These are phyloP conservation scores for Alternaria metachromatica DNA, from an alignment of 2,329 filamentous ascomycete genomes.

Conservation along the genomic window DNA sequence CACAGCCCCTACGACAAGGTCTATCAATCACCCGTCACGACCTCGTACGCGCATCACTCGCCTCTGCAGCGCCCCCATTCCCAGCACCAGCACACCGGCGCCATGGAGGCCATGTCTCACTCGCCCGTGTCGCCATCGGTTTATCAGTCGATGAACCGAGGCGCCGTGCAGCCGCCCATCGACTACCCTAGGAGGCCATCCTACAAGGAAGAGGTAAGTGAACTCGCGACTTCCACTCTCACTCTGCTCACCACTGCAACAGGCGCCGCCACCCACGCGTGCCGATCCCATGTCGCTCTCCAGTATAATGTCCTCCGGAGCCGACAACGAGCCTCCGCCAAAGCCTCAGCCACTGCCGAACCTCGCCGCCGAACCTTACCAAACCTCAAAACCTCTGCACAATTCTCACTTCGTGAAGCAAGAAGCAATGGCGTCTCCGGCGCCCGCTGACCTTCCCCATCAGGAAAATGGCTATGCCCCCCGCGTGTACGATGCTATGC, in stretches of 20 bases:
- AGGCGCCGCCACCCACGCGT: conserved; percentile 73
- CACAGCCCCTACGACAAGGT: conserved; percentile 47
- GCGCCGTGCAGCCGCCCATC: conserved; percentile 44
- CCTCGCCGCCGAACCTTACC: conserved; percentile 28
- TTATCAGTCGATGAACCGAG: conserved; percentile 42
- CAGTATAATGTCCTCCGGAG: conserved; percentile 87
- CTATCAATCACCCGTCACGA: conserved; percentile 47
- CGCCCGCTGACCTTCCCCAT: conserved; percentile 31
- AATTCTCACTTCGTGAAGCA: conserved; percentile 44
- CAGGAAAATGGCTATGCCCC: conserved; percentile 25
- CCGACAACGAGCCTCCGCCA: conserved; percentile 71
- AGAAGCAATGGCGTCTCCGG: conserved; percentile 40
- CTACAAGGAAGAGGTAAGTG: conserved; percentile 46
- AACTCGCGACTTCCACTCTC: not conserved
- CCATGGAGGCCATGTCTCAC: conserved; percentile 47
- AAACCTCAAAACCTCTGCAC: conserved; percentile 27
- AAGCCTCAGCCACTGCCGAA: conserved; percentile 53
- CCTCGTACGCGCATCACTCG: conserved; percentile 43
- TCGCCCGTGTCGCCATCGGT: conserved; percentile 48
- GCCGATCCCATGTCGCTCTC: conserved; percentile 95
- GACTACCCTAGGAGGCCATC: conserved; percentile 41
- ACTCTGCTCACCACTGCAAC: conserved; percentile 26
- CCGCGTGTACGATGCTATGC: conserved; percentile 33
- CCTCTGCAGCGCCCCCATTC: conserved; percentile 48
- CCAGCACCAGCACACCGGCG: conserved; percentile 39